Evolutionary conservation across 768 basidiomycete species (phyloP).

Genomic region (Clathrus columnatus): DNA sequence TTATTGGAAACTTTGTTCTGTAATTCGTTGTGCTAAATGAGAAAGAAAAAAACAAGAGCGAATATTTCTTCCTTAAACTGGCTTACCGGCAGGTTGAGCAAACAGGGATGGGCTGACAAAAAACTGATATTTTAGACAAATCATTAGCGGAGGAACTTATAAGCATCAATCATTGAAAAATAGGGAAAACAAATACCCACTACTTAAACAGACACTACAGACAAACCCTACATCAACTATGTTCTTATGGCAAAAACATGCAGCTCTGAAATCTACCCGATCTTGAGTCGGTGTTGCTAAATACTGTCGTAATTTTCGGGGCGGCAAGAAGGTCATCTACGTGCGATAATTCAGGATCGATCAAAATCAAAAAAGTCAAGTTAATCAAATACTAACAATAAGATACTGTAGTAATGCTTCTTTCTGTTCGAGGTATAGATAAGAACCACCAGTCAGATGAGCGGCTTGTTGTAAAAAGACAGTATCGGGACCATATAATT

Average conservation of each 20-base stretch:
- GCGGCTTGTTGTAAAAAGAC: conserved; percentile 97
- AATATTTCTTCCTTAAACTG: not conserved
- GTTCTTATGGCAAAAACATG: conserved; percentile 97
- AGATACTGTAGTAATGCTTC: conserved; percentile 90
- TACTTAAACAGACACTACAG: conserved; percentile 96
- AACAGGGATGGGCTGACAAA: conserved; percentile 88
- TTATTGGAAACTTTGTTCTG: conserved; percentile 93
- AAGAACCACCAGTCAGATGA: conserved; percentile 90
- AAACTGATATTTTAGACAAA: conserved; percentile 44
- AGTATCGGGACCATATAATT: conserved; percentile 79
- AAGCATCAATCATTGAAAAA: conserved; percentile 9
- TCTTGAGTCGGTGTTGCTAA: conserved; percentile 89
- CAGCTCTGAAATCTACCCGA: conserved; percentile 92
- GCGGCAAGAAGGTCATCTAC: conserved; percentile 79
- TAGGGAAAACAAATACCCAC: conserved; percentile 37
- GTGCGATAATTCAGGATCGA: not conserved
- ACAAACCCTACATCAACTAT: conserved; percentile 96
- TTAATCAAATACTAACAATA: conserved; percentile 39
- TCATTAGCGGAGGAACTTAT: not conserved
- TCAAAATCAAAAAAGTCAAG: conserved; percentile 17
- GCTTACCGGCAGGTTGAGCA: conserved; percentile 89
- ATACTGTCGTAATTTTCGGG: conserved; percentile 61
- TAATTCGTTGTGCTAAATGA: conserved; percentile 8
- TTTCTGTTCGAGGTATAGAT: conserved; percentile 72
- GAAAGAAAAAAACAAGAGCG: not conserved